A percentile compares a stretch with the other conserved stretches of the same genome.
Evolutionary conservation across 176 grass and related monocot species (phyloP).

Genomic region (sorghum (Sorghum bicolor)): DNA sequence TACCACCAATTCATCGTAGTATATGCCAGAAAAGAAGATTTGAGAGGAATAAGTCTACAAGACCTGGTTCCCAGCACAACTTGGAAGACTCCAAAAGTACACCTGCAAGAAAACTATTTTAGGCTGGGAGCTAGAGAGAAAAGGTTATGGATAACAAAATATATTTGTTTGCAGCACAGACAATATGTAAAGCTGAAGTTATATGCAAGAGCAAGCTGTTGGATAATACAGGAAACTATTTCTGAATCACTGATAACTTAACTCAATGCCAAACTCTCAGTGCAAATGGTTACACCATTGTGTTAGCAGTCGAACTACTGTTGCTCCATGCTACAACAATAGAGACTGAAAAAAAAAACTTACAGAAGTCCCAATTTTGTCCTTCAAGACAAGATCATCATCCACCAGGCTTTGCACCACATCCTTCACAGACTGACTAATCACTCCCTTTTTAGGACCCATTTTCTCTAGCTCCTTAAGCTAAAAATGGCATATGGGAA

Average conservation of each 20-base stretch:
- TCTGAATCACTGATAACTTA: background rate
- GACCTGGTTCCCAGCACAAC: slow-evolving; percentile 98
- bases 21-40: background rate
- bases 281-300: background rate
- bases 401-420: slow-evolving; percentile 94
- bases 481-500: slow-evolving; percentile 26
- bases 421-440: slow-evolving; percentile 98
- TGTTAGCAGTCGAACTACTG: background rate
- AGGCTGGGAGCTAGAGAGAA: background rate
- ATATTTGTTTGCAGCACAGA: background rate
- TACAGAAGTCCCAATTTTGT: slow-evolving; percentile 98
- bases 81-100: slow-evolving; percentile 99
- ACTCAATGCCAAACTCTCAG: background rate
- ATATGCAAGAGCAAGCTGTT: background rate
- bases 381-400: slow-evolving; percentile 97
- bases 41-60: background rate
- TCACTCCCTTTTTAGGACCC: slow-evolving; percentile 91
- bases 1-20: background rate
- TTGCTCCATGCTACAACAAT: slow-evolving; percentile 1
- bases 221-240: slow-evolving; percentile 5
- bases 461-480: slow-evolving; percentile 98
- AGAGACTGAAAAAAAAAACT: slow-evolving; percentile 18
- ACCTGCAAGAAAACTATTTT: slow-evolving; percentile 54
- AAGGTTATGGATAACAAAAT: background rate
- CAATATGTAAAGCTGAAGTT: background rate